These are phyloP conservation scores for Aspergillus ibericus DNA, from an alignment of 2,329 filamentous ascomycete species.

Conservation along the genomic window DNA sequence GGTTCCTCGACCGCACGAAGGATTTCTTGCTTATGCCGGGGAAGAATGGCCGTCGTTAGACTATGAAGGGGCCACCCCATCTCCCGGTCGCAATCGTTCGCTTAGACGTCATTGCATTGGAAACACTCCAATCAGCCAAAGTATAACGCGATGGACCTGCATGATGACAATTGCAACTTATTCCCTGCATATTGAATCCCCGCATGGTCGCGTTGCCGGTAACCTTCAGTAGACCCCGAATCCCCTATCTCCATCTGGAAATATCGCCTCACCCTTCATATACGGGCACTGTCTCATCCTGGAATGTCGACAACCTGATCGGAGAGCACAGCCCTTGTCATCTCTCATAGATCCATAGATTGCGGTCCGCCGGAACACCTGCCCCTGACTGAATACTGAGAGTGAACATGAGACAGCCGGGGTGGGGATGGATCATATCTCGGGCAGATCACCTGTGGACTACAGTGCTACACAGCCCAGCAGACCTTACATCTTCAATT, in stretches of 20 bases:
- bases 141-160: background rate
- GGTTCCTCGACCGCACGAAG: slow-evolving; percentile 14
- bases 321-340: background rate
- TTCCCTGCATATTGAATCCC: background rate
- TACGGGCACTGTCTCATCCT: background rate
- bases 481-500: background rate
- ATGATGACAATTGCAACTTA: background rate
- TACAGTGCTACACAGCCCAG: background rate
- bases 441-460: background rate
- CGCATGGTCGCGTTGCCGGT: background rate
- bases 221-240: background rate
- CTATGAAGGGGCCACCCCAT: background rate
- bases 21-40: slow-evolving; percentile 12
- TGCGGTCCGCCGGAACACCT: background rate
- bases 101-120: background rate
- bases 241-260: background rate
- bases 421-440: background rate
- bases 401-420: background rate
- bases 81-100: background rate
- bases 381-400: background rate
- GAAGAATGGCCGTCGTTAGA: background rate
- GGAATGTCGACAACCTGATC: background rate
- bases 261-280: background rate
- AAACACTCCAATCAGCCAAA: background rate
- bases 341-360: background rate